Conservation (phyloP, 1,284 basidiomycete genomes). For the Ceratobasidium sp. region DNA sequence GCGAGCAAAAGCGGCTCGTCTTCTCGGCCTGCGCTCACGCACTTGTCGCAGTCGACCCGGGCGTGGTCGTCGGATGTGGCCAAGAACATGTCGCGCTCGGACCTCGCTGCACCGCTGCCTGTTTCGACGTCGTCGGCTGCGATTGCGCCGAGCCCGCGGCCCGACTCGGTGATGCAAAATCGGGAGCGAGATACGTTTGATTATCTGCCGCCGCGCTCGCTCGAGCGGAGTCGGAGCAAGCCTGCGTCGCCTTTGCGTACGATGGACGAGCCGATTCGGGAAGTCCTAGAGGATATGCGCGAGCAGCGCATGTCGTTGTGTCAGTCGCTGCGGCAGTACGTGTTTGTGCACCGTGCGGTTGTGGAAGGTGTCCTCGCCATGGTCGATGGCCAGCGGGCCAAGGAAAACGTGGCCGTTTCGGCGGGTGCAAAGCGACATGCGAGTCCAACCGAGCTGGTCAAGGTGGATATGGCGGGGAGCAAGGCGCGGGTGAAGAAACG, state of each 20-base stretch:
- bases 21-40: neutral
- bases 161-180: conserved; percentile 29
- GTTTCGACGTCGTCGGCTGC: neutral
- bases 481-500: conserved; percentile 69
- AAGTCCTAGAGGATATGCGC: conserved; percentile 88
- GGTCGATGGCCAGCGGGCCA: conserved; percentile 74
- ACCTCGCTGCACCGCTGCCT: neutral
- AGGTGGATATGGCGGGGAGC: conserved; percentile 70
- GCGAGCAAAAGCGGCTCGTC: neutral
- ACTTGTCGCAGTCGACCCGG: neutral
- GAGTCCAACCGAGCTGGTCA: conserved; percentile 77
- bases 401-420: neutral
- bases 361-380: conserved; percentile 84
- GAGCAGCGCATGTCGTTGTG: conserved; percentile 93
- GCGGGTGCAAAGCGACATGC: conserved; percentile 67
- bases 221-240: neutral
- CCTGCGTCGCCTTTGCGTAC: conserved; percentile 69
- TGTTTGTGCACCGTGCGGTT: conserved; percentile 89
- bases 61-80: conserved; percentile 33
- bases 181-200: conserved; percentile 38
- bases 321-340: conserved; percentile 89
- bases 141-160: conserved; percentile 24
- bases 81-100: conserved; percentile 1
- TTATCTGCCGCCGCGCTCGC: conserved; percentile 25
- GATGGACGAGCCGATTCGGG: conserved; percentile 79